These are phyloP conservation scores for Xylariaceae sp. DNA, from an alignment of 2,329 filamentous ascomycete genomes.

Conservation along the genomic window DNA sequence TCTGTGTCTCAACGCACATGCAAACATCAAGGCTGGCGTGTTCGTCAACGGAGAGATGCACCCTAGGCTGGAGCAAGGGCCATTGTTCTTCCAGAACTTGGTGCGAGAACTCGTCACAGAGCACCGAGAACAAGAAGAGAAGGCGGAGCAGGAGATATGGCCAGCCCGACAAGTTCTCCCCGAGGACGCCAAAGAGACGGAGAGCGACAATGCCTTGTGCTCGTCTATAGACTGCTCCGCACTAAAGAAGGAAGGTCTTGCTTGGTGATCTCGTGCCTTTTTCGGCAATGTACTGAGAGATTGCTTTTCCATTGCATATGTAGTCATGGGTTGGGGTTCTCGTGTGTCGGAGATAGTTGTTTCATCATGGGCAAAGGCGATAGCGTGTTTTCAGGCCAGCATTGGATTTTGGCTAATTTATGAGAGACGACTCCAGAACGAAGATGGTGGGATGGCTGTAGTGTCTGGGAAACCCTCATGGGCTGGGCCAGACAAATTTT, in stretches of 20 bases:
- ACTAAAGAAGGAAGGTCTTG: slow-evolving; percentile 17
- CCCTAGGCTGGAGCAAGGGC: slow-evolving; percentile 58
- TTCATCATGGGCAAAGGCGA: too few species aligned
- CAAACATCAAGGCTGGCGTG: slow-evolving; percentile 59
- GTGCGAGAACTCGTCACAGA: slow-evolving; percentile 47
- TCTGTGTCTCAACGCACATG: slow-evolving; percentile 57
- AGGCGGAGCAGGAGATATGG: slow-evolving; percentile 48
- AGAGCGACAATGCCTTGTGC: slow-evolving; percentile 13
- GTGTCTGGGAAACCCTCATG: too few species aligned
- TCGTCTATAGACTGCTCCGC: slow-evolving; percentile 13
- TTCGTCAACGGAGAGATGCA: slow-evolving; percentile 64
- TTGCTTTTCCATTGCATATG: too few species aligned
- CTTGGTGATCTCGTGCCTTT: slow-evolving; percentile 7
- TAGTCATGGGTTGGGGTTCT: too few species aligned
- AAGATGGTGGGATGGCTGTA: too few species aligned
- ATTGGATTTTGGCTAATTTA: too few species aligned
- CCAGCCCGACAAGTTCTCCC: slow-evolving; percentile 36
- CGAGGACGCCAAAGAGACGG: slow-evolving; percentile 1
- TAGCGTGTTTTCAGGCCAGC: too few species aligned
- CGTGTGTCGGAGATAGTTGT: too few species aligned
- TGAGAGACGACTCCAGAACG: too few species aligned
- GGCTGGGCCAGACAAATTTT: too few species aligned
- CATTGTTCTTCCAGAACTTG: slow-evolving; percentile 54
- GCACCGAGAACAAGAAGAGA: slow-evolving; percentile 47
- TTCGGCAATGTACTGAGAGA: too few species aligned